Base-by-base conservation (phyloP, 495 filamentous ascomycete genomes). In the Talaromyces wortmannii region DNA sequence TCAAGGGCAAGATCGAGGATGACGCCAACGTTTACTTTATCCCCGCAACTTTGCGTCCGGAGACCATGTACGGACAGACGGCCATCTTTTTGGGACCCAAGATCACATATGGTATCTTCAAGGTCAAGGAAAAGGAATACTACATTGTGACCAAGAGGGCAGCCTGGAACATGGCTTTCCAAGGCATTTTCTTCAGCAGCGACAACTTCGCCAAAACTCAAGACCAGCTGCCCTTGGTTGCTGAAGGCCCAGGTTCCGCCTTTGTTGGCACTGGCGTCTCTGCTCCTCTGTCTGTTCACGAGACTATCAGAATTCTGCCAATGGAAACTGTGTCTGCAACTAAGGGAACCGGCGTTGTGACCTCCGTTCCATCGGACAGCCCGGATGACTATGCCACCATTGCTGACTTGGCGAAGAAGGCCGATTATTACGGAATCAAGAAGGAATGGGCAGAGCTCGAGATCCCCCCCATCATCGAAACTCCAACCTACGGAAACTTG, bases 1-100 rank as follows among this genome's bases (percentile, higher is more conserved):
- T 98, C 33, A 77, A 83, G 60, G 86, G 83, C 48, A 91, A 91
- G 71, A 75, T 97, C n/a, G 87, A 92, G 32, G 81, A 85, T 6
- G 83, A 78, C 58, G 87, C 89, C 23, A 88, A 89, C 54, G 87
- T 97, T 29, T 96, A 85, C 69, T 87, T 98, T 59, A 83, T 95
- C 42, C 87, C 94, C 4, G 94, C 94, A 18, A 97, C 94, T 55
- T 79, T 98, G 55, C 82, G 94, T 60, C 89, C 94, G 16, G 94
- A 98, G 76, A 98, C 94, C 15, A 97, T 98, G 92, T 97, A 97
- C 63, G 94, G 94, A 29, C 94, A 98, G 69, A 92, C 84, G 1
- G 94, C 90, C 74, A 96, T 91, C 69, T 98, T 98, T 63, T 90
- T 98, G 49, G 89, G 91, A 30, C 92, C 94, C 2, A 89, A 86